Evolutionary conservation across 768 basidiomycete species (phyloP).

Genomic region (Hirschioporus abietinus): DNA sequence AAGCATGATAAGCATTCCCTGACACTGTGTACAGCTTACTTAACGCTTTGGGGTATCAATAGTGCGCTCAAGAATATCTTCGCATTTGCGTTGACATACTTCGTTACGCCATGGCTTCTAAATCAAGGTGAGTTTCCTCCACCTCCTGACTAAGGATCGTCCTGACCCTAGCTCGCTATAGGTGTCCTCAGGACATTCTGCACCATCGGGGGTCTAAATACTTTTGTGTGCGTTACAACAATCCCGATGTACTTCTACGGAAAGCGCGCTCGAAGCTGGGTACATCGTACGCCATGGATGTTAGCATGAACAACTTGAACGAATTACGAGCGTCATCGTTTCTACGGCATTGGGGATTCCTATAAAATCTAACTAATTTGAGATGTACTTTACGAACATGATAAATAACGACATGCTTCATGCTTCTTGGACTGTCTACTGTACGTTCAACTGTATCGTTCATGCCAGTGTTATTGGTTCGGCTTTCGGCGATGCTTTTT

Average conservation of each 20-base stretch:
- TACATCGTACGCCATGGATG: slow-evolving; percentile 8
- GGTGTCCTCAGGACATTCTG: slow-evolving; percentile 10
- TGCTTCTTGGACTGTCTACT: no score
- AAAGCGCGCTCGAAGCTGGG: slow-evolving; percentile 12
- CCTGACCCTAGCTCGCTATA: neutral
- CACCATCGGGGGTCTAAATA: slow-evolving; percentile 10
- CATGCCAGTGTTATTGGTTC: neutral
- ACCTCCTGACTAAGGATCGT: neutral
- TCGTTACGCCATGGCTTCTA: slow-evolving; percentile 11
- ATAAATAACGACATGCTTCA: neutral
- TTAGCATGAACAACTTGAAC: neutral
- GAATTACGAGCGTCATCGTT: neutral
- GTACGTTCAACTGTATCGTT: no score
- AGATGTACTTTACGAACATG: neutral
- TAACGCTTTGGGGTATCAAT: neutral
- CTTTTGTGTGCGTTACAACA: slow-evolving; percentile 6
- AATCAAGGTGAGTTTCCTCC: slow-evolving; percentile 8
- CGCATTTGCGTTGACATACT: slow-evolving; percentile 14
- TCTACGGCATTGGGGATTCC: neutral
- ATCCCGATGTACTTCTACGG: slow-evolving; percentile 14
- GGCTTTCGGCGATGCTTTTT: neutral
- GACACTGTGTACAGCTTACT: neutral
- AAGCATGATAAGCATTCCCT: neutral
- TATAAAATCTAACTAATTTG: no score
- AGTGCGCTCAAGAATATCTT: slow-evolving; percentile 14